Base-by-base conservation (phyloP, 306 rosid genomes). In the Delonix regia region DNA sequence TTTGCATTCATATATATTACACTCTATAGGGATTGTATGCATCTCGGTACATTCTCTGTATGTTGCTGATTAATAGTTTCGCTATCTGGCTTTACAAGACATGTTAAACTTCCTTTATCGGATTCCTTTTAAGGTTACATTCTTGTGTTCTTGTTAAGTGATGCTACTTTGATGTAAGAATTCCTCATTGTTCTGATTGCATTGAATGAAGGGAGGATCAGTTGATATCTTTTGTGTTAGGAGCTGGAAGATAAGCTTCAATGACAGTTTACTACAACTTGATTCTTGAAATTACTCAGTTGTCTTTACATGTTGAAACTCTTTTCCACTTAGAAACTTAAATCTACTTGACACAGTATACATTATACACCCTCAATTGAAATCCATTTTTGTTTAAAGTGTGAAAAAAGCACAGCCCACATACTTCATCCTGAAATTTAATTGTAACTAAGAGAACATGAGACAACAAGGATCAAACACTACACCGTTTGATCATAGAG, bases 41-140 rank as follows among this genome's bases (percentile, higher is more conserved):
- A 28, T 57, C 27, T 52, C 22, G 24, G n/a, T 57, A 21, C 67
- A n/a, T 4, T 25, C 25, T 30, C 34, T 69, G 11, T 39, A 67
- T 11, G 22, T 22, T 45, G n/a, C 27, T 18, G 30, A 44, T 44
- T 27, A n/a, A 42, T 41, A 16, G 16, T 41, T 25, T 57, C n/a
- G n/a, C 10, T 16, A 2, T 72, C 49, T 38, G 0, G 3, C n/a
- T n/a, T n/a, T n/a, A n/a, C 55, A 48, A 6, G 33, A 8, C 34
- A 52, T 65, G 39, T 52, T 49, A 34, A 56, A 7, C 34, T 19
- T 48, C 7, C 45, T 39, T 19, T 48, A 16, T n/a, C 11, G 9
- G 30, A 19, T 22, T 64, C 65, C 51, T 53, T 72, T 65, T 9
- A 22, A 61, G 48, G 69, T n/a, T 72, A 24, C 56, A 27, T 72